Evolutionary conservation across 148 eudicot species (phyloP).

Genomic region (Polygonum maritimum): DNA sequence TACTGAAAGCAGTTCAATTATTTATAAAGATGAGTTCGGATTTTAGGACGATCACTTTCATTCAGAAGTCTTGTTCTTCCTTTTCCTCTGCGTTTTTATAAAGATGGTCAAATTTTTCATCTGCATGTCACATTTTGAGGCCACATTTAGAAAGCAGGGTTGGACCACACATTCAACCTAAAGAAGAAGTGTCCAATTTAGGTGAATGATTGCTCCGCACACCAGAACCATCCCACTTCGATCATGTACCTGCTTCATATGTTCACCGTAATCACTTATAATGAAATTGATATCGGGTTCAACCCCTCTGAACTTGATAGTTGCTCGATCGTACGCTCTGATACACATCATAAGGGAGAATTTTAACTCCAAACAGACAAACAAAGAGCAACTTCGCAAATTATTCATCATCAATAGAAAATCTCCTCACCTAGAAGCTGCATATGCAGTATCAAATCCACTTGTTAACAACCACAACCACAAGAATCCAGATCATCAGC

Average conservation of each 20-base stretch:
- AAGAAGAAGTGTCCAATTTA: neutral
- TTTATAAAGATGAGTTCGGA: too few species aligned
- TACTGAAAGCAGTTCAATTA: too few species aligned
- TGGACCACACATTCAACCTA: neutral
- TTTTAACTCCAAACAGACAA: neutral
- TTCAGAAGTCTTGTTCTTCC: too few species aligned
- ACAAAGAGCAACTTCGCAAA: neutral
- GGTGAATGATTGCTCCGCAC: too few species aligned
- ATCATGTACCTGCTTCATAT: conserved; percentile 7
- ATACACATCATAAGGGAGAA: neutral
- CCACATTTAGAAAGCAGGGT: neutral
- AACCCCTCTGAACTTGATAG: conserved; percentile 12
- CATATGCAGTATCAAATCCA: conserved; percentile 37
- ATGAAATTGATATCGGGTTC: conserved; percentile 10
- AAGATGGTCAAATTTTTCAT: conserved; percentile 7
- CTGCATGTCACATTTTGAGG: neutral
- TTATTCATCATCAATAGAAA: neutral
- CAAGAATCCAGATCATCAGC: neutral
- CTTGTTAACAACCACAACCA: conserved; percentile 12
- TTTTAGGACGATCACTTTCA: too few species aligned
- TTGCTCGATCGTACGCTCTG: conserved; percentile 10
- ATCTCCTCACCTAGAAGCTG: conserved; percentile 25
- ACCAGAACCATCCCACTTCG: neutral
- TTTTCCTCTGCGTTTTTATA: too few species aligned
- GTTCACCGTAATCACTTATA: conserved; percentile 5